Evolutionary conservation across 345 rosid species (phyloP), one percentile per base, ranked within the genome.

Genomic region (Hypericum androsaemum): DNA sequence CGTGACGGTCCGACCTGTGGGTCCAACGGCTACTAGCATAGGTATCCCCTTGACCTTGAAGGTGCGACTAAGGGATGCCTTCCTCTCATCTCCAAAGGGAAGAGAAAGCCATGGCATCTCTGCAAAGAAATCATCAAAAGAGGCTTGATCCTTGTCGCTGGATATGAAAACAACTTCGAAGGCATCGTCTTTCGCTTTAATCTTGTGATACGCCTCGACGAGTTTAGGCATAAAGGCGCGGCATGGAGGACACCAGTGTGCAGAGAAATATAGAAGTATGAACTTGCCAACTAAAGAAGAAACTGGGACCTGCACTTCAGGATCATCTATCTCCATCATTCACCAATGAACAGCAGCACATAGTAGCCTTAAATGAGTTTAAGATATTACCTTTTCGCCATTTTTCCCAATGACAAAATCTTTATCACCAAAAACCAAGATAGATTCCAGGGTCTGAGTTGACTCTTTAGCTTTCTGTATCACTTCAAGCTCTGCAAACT

Each of bases 51-150:
- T 7, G 44, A 74, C 75, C 53, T 66, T 81, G 67, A 83, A 87
- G 61, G 66, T 76, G 40, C 32, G 47, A 32, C 59, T 65, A 55
- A 81, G 60, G 38, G 61, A 66, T 4, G 62, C 1, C 62, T 74
- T 81, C 77, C 89, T 80, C 7, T 57, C 57, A 63, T 81, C 82
- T 41, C 80, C 78, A 42, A 69, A 86, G 1, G 95, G 88, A 57
- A 81, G 88, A 10, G 92, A 82, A 59, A 83, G 52, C 71, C 92
- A 83, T 0, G 94, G 89, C 80, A 87, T 80, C 48, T 64, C 65
- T n/a, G 81, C 58, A 59, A 69, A 74, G 61, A 58, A 79, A 11
- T 73, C 77, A 8, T 73, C 64, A 10, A 76, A 86, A 17, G 83
- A 71, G 43, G 71, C 50, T 53, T 73, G 79, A 56, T 83, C 80